These are phyloP conservation scores for Coemansia sp. DNA, from an alignment of 192 early-diverging fungal species.

Conservation along the genomic window DNA sequence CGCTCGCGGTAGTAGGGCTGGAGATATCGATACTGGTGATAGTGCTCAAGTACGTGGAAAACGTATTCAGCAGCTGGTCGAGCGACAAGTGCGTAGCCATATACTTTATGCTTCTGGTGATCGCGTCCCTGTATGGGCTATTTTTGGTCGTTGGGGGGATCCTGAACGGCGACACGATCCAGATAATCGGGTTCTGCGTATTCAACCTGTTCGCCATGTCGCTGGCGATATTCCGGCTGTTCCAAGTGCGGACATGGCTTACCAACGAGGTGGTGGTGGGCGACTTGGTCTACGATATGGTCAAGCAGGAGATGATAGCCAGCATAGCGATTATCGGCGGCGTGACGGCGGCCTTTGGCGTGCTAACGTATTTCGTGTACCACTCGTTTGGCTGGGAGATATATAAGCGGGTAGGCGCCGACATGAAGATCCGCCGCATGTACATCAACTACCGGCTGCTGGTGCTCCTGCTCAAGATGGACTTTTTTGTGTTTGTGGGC, in stretches of 20 bases:
- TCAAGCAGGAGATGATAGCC: conserved; percentile 33
- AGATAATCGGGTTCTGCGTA: conserved; percentile 49
- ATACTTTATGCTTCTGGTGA: conserved; percentile 51
- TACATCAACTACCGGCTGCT: conserved; percentile 53
- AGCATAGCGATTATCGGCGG: conserved; percentile 31
- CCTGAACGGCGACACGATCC: conserved; percentile 51
- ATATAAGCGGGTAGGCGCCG: conserved; percentile 57
- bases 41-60: conserved; percentile 43
- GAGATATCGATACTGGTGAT: conserved; percentile 41
- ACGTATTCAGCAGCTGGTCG: conserved; percentile 48
- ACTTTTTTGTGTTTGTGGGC: conserved; percentile 53
- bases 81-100: conserved; percentile 54
- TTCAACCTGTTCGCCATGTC: conserved; percentile 52
- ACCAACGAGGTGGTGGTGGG: conserved; percentile 10
- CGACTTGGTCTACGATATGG: conserved; percentile 18
- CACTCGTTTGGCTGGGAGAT: conserved; percentile 57
- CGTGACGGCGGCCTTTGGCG: conserved; percentile 32
- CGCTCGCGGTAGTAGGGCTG: conserved; percentile 33
- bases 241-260: conserved; percentile 43
- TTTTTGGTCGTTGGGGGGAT: conserved; percentile 45
- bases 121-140: conserved; percentile 38
- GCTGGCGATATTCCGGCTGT: conserved; percentile 49
- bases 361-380: conserved; percentile 53
- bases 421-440: conserved; percentile 56
- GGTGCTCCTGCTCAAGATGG: conserved; percentile 53